A percentile compares a stretch with the other conserved stretches of the same genome.
Evolutionary conservation across 345 rosid genomes (phyloP).

Genomic region (Bruguiera sexangula): DNA sequence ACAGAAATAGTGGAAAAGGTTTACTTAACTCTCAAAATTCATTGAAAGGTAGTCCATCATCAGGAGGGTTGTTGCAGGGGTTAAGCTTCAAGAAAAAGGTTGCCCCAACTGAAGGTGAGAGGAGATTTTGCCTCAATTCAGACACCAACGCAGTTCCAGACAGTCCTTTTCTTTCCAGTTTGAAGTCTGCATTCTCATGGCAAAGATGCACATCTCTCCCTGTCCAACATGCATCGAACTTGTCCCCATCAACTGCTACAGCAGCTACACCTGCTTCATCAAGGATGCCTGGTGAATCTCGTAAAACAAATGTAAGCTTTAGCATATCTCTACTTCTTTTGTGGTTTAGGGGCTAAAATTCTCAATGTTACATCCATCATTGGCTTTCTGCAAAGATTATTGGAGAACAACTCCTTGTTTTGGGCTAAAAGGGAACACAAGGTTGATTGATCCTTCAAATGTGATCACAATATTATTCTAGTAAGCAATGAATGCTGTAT

Average conservation of each 20-base stretch:
- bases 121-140: slow-evolving; percentile 59
- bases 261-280: slow-evolving; percentile 58
- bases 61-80: slow-evolving; percentile 61
- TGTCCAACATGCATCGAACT: slow-evolving; percentile 50
- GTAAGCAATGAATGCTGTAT: background rate
- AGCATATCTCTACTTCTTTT: slow-evolving; percentile 5
- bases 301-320: slow-evolving; percentile 43
- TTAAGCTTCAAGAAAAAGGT: slow-evolving; percentile 73
- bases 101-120: slow-evolving; percentile 49
- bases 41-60: slow-evolving; percentile 49
- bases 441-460: no score
- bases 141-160: slow-evolving; percentile 42
- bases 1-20: slow-evolving; percentile 45
- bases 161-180: slow-evolving; percentile 39
- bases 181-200: slow-evolving; percentile 52
- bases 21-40: slow-evolving; percentile 52
- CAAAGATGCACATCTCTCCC: slow-evolving; percentile 78
- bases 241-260: slow-evolving; percentile 57
- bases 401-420: background rate
- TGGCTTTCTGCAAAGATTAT: background rate
- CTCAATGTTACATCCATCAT: background rate
- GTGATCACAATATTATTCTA: background rate
- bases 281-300: slow-evolving; percentile 51
- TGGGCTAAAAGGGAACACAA: background rate
- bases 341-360: background rate